Evolutionary conservation across 2,329 filamentous ascomycete genomes (phyloP).

Genomic region (Fusarium anguioides): DNA sequence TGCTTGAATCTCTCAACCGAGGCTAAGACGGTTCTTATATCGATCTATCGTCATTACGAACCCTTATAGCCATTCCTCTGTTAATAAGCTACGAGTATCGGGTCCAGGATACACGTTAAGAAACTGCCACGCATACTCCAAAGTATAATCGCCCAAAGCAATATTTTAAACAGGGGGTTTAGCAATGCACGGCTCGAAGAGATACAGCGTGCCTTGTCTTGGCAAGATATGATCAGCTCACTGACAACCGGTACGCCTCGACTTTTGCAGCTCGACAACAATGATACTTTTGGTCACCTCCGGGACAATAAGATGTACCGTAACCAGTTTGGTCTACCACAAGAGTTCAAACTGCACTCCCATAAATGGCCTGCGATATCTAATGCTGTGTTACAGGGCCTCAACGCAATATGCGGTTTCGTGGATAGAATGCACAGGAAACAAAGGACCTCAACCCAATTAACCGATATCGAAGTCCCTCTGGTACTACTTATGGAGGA

Average conservation of each 20-base stretch:
- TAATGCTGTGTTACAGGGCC: neutral
- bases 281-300: neutral
- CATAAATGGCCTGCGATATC: neutral
- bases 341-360: accelerated
- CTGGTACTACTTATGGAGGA: neutral
- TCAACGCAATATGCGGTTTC: neutral
- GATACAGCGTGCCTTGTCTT: slow-evolving; percentile 3
- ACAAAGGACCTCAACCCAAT: accelerated
- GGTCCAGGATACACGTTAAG: neutral
- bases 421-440: neutral
- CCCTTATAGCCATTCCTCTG: neutral
- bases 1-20: neutral
- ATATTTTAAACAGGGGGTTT: no score
- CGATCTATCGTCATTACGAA: neutral
- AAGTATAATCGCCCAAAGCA: neutral
- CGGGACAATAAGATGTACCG: neutral
- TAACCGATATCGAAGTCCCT: accelerated
- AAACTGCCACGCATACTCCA: slow-evolving; percentile 3
- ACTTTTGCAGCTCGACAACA: neutral
- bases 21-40: neutral
- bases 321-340: neutral
- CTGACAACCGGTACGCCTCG: neutral
- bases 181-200: neutral
- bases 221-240: slow-evolving; percentile 16
- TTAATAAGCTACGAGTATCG: slow-evolving; percentile 13